These are phyloP conservation scores for Ustilago curta DNA, from an alignment of 1,284 basidiomycete genomes.

Conservation along the genomic window DNA sequence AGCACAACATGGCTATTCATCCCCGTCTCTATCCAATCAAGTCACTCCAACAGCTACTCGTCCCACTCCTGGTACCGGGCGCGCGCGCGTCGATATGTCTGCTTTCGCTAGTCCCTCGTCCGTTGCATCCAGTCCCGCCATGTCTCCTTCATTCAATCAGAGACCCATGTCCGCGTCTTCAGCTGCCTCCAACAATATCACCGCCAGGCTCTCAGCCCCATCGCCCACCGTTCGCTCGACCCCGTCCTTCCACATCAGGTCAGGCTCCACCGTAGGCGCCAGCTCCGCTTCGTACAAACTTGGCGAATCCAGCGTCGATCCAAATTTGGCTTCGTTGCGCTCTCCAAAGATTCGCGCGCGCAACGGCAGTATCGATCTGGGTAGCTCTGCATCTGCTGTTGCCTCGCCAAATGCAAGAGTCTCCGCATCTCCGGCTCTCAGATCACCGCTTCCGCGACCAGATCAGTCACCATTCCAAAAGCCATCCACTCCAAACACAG, in stretches of 20 bases:
- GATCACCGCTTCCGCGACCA: slow-evolving; percentile 25
- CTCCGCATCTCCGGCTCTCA: slow-evolving; percentile 12
- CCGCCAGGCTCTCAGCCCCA: slow-evolving; percentile 24
- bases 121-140: slow-evolving; percentile 32
- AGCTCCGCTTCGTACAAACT: slow-evolving; percentile 19
- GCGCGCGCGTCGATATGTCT: slow-evolving; percentile 51
- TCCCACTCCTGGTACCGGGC: slow-evolving; percentile 17
- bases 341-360: slow-evolving; percentile 24
- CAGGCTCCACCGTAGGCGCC: slow-evolving; percentile 26
- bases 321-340: slow-evolving; percentile 23
- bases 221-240: slow-evolving; percentile 37
- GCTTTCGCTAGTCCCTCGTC: slow-evolving; percentile 36
- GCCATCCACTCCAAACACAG: slow-evolving; percentile 18
- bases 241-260: slow-evolving; percentile 19
- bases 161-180: slow-evolving; percentile 30
- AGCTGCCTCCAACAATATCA: slow-evolving; percentile 14
- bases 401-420: slow-evolving; percentile 11
- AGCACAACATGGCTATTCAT: slow-evolving; percentile 43
- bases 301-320: slow-evolving; percentile 22
- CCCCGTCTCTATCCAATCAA: slow-evolving; percentile 32
- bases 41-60: slow-evolving; percentile 23
- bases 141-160: slow-evolving; percentile 30
- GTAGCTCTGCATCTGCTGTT: slow-evolving; percentile 12
- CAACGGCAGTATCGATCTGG: slow-evolving; percentile 34
- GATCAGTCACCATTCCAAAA: slow-evolving; percentile 27